Conservation (phyloP, 192 early-diverging fungal genomes). For the Dissophora globulifera region DNA sequence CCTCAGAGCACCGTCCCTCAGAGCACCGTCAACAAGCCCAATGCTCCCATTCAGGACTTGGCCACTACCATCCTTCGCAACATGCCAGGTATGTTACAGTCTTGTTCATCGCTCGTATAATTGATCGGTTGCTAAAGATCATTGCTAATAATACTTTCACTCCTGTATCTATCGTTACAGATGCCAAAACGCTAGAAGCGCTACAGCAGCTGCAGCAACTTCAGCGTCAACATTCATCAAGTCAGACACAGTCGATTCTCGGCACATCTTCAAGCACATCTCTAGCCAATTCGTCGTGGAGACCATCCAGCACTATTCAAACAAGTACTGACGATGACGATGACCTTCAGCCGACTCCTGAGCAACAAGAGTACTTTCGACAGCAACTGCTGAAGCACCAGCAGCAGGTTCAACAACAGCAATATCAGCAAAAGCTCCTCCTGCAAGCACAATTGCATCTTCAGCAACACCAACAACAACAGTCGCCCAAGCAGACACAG, state of each 20-base stretch:
- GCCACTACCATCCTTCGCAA: slow-evolving; percentile 24
- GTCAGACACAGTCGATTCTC: neutral
- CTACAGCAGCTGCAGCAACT: slow-evolving; percentile 19
- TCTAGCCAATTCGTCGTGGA: slow-evolving; percentile 5
- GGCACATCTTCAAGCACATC: neutral
- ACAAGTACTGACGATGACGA: slow-evolving; percentile 27
- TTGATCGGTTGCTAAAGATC: too few relatives aligned
- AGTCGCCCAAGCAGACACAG: slow-evolving; percentile 1
- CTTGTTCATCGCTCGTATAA: too few relatives aligned
- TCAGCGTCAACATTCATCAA: slow-evolving; percentile 6
- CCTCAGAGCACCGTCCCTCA: slow-evolving; percentile 26
- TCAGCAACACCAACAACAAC: slow-evolving; percentile 30
- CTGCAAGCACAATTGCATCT: slow-evolving; percentile 27
- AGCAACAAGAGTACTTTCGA: slow-evolving; percentile 50
- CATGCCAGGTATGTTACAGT: slow-evolving; percentile 23
- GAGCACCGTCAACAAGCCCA: slow-evolving; percentile 5
- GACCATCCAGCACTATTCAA: slow-evolving; percentile 2
- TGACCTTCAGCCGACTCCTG: slow-evolving; percentile 43
- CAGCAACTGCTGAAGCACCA: slow-evolving; percentile 49
- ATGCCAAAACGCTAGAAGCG: slow-evolving; percentile 18
- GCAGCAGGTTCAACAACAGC: slow-evolving; percentile 42
- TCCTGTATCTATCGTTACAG: neutral
- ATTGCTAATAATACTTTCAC: too few relatives aligned
- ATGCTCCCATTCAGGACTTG: slow-evolving; percentile 9
- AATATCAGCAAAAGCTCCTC: slow-evolving; percentile 36